These are phyloP conservation scores for Brassica napus DNA, from an alignment of 345 rosid genomes.

Conservation along the genomic window DNA sequence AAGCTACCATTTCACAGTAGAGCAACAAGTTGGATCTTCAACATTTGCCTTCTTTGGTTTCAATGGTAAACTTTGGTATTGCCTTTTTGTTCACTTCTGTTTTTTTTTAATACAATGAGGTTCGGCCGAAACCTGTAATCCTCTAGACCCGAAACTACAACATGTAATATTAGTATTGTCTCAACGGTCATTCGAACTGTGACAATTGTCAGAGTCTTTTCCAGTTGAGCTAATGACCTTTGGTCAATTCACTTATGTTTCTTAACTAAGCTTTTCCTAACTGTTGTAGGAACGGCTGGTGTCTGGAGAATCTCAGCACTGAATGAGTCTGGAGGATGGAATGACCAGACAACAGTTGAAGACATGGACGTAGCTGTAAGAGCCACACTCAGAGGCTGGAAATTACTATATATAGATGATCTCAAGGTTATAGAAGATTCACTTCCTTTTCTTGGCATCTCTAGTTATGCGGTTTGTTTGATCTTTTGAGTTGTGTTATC, in stretches of 20 bases:
- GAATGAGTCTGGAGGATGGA: constrained; percentile 64
- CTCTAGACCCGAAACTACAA: too few species aligned
- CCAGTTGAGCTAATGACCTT: too few species aligned
- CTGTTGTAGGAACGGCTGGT: constrained; percentile 50
- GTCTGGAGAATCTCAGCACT: constrained; percentile 57
- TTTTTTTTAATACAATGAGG: too few species aligned
- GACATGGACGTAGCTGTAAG: constrained; percentile 66
- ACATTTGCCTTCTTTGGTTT: constrained; percentile 57
- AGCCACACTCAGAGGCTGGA: constrained; percentile 62
- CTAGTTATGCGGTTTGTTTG: background rate
- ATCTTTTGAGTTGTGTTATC: background rate
- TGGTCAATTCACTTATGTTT: background rate
- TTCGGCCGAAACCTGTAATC: too few species aligned
- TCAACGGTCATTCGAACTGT: too few species aligned
- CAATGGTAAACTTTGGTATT: constrained; percentile 42
- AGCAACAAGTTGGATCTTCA: constrained; percentile 62
- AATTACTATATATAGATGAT: constrained; percentile 49
- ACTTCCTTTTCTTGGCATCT: background rate
- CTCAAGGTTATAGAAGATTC: constrained; percentile 37
- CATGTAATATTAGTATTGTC: too few species aligned
- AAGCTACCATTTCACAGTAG: constrained; percentile 52
- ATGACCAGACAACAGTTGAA: constrained; percentile 57
- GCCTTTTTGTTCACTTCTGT: background rate
- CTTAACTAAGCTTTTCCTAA: background rate
- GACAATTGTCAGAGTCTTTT: too few species aligned